These are phyloP conservation scores for Phtheirospermum japonicum DNA, from an alignment of 257 asterid species.

Conservation along the genomic window DNA sequence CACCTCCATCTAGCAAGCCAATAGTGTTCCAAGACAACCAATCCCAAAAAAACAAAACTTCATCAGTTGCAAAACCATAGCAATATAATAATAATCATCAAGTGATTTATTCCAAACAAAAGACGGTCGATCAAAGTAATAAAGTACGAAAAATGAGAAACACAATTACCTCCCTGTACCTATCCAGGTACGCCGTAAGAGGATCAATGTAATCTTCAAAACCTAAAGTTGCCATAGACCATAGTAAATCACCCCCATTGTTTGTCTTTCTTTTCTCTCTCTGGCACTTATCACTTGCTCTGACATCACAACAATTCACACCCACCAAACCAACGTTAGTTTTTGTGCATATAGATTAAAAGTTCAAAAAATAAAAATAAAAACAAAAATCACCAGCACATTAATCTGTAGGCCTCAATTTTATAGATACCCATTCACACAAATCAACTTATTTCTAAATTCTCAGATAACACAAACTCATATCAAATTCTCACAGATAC, in stretches of 20 bases:
- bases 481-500: neutral
- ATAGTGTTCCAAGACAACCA: slow-evolving; percentile 25
- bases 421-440: neutral
- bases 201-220: slow-evolving; percentile 93
- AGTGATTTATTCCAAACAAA: neutral
- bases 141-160: neutral
- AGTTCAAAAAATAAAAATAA: too few relatives aligned
- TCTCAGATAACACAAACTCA: neutral
- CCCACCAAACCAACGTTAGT: too few relatives aligned
- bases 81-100: neutral
- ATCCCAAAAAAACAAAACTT: slow-evolving; percentile 14
- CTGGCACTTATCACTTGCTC: slow-evolving; percentile 96
- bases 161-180: slow-evolving; percentile 74
- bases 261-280: slow-evolving; percentile 86
- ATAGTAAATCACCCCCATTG: slow-evolving; percentile 81
- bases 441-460: neutral
- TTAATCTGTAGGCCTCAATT: too few relatives aligned
- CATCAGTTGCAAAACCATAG: slow-evolving; percentile 31
- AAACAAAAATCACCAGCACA: too few relatives aligned
- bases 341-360: neutral
- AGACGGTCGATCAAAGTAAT: neutral
- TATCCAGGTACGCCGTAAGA: slow-evolving; percentile 69
- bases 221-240: slow-evolving; percentile 94
- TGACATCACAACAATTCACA: slow-evolving; percentile 43
- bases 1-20: too few relatives aligned